phyloP scores from a whole-genome alignment of 2,329 filamentous ascomycete species.

The Nigrograna mackinnonii region DNA sequence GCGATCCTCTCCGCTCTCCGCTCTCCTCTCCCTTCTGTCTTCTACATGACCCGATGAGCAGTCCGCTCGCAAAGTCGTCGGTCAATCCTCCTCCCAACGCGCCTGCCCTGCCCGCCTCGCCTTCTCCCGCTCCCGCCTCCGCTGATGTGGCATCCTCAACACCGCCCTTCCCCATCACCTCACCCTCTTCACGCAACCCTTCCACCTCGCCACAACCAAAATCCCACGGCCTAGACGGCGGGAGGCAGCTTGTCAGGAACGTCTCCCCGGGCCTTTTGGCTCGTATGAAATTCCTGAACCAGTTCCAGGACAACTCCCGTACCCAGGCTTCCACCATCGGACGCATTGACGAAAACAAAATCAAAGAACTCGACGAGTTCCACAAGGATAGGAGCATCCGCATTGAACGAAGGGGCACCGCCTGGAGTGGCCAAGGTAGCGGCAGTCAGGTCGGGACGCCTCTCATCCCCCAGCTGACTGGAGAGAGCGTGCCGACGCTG shows the following conservation, averaged over 20 bases:
- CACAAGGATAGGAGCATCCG: conserved; percentile 60
- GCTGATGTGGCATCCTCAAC: conserved; percentile 14
- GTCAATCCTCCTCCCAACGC: background rate
- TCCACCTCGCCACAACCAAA: conserved; percentile 7
- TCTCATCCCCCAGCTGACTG: conserved; percentile 36
- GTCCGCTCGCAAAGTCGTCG: background rate
- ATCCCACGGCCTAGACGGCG: conserved; percentile 20
- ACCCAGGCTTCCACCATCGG: conserved; percentile 56
- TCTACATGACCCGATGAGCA: background rate
- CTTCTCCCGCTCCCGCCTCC: conserved; percentile 7
- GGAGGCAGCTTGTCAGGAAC: conserved; percentile 41
- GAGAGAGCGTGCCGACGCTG: conserved; percentile 38
- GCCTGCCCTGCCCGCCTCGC: conserved; percentile 12
- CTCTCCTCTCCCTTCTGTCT: background rate
- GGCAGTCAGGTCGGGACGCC: conserved; percentile 44
- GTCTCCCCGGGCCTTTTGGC: conserved; percentile 48
- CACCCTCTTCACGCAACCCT: conserved; percentile 2
- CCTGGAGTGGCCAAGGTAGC: conserved; percentile 64
- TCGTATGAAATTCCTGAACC: conserved; percentile 48
- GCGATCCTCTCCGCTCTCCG: background rate
- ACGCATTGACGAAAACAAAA: conserved; percentile 70
- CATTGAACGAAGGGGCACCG: conserved; percentile 68
- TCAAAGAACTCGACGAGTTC: conserved; percentile 69
- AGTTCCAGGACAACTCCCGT: conserved; percentile 38
- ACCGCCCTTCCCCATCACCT: conserved; percentile 6